Evolutionary conservation across 1,139 yeast genomes (phyloP), one percentile per base, ranked within the genome.

Genomic region (Kodamaea anthophila): DNA sequence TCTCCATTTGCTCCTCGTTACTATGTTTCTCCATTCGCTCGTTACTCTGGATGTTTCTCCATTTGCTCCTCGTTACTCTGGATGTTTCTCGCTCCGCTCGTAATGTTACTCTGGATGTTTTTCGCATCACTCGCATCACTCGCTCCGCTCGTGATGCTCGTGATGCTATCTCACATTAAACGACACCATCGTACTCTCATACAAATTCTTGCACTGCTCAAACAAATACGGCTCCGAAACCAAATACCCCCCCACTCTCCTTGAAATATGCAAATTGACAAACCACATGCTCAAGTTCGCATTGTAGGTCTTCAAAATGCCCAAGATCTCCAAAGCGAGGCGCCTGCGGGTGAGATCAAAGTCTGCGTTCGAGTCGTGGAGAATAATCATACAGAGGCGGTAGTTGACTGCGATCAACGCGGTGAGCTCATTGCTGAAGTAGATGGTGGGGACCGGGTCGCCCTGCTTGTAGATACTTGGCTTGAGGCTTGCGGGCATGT

Each of bases 241-340:
- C 19, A 62, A 38, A 31, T 52, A 55, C 24, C 49, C 46, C 1
- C 60, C 53, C 3, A 58, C 60, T 16, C 53, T 55, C 26, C 61
- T 44, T 13, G 59, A 39, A 3, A 58, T 47, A 35, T 60, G 66
- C 9, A 59, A 47, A 32, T 52, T 58, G 15, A 56, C 53, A 1
- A 67, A 53, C 68, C 69, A 62, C 18, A 63, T 47, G 19, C 42
- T 36, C 21, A 50, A 30, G 35, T 58, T 60, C 7, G 48, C 40
- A 29, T 61, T 64, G 35, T 61, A 63, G 3, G 68, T 55, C 31
- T 48, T 49, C 39, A 62, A 37, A 12, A 63, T 60, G 1, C 69
- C 70, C 28, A 64, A 47, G 4, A 61, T 49, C 26, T 61, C 67
- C 35, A 51, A 51, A n/a, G 67, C 59, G 15, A 60, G 34, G 18